These are phyloP conservation scores for Tuber borchii DNA, from an alignment of 495 filamentous ascomycete genomes.

Conservation along the genomic window DNA sequence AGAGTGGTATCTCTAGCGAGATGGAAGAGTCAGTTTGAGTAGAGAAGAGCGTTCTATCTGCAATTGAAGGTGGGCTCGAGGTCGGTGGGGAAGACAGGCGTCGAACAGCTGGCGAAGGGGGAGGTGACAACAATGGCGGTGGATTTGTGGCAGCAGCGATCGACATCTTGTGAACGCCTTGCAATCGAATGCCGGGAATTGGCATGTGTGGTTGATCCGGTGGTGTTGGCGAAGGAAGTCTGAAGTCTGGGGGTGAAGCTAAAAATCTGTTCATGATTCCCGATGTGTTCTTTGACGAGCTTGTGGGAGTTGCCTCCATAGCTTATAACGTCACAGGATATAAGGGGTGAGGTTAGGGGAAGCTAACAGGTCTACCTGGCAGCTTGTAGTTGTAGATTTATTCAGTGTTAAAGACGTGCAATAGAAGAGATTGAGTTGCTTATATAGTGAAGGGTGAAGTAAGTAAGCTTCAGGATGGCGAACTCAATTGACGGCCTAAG, in stretches of 20 bases:
- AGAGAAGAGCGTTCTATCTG: constrained; percentile 30
- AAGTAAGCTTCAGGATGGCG: constrained; percentile 4
- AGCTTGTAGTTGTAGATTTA: not conserved
- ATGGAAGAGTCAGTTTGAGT: constrained; percentile 29
- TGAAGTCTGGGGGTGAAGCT: constrained; percentile 40
- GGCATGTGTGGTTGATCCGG: constrained; percentile 26
- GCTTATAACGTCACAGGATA: constrained; percentile 11
- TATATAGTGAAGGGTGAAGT: not conserved
- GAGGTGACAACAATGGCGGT: constrained; percentile 34
- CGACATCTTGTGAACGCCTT: constrained; percentile 41
- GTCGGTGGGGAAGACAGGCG: constrained; percentile 30
- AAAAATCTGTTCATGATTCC: constrained; percentile 28
- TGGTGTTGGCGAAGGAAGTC: constrained; percentile 40
- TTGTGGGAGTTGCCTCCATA: constrained; percentile 36
- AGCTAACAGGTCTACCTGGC: not conserved
- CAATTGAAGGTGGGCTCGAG: constrained; percentile 23
- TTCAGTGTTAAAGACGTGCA: not conserved
- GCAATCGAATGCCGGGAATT: constrained; percentile 37
- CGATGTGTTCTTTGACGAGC: constrained; percentile 38
- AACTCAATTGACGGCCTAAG: constrained; percentile 2
- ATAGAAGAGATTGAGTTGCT: not conserved
- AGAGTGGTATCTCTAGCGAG: constrained; percentile 40
- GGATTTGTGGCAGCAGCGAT: constrained; percentile 40
- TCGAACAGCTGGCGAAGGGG: constrained; percentile 37
- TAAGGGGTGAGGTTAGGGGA: not conserved